A percentile compares a stretch with the other conserved stretches of the same genome.
These are phyloP conservation scores for Neocallimastix lanati DNA, from an alignment of 192 early-diverging fungal genomes.

Conservation along the genomic window DNA sequence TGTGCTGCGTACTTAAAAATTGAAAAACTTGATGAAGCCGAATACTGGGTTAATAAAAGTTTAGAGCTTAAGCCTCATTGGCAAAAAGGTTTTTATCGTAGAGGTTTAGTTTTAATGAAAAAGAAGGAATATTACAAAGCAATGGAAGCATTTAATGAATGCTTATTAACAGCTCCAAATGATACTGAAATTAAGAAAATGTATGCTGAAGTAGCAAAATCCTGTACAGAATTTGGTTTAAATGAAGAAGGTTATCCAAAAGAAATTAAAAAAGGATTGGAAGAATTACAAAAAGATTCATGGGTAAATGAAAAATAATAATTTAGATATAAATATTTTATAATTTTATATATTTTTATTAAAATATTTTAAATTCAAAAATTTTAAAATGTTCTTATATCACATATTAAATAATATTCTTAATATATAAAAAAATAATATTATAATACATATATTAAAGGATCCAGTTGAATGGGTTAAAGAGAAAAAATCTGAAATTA, in stretches of 20 bases:
- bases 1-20: background rate
- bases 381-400: too few species aligned
- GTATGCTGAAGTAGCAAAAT: background rate
- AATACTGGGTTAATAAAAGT: background rate
- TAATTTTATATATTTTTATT: background rate
- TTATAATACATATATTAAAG: background rate
- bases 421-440: too few species aligned
- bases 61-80: background rate
- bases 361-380: too few species aligned
- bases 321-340: background rate
- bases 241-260: background rate
- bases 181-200: background rate
- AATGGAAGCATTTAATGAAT: background rate
- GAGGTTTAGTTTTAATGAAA: background rate
- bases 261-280: background rate
- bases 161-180: background rate
- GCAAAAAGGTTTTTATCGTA: background rate
- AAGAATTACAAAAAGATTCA: background rate
- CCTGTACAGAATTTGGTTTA: background rate
- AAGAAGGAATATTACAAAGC: background rate
- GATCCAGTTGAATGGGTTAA: background rate
- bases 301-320: background rate
- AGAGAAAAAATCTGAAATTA: background rate
- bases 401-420: too few species aligned
- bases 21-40: background rate